These are phyloP conservation scores for Bipolaris cookei DNA, from an alignment of 2,329 filamentous ascomycete genomes.

Conservation along the genomic window DNA sequence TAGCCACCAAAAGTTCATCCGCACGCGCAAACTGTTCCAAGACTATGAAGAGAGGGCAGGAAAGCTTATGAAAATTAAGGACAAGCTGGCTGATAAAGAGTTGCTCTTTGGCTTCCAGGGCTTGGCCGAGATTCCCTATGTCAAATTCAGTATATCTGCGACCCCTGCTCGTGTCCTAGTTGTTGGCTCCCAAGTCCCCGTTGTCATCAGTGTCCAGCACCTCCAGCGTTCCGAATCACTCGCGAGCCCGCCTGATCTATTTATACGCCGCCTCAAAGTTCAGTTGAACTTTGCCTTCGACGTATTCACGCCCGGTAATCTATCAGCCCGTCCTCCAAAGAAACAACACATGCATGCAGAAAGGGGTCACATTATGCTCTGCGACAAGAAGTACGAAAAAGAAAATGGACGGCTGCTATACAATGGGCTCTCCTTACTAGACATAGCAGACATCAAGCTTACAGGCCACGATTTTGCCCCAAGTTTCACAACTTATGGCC, in stretches of 20 bases:
- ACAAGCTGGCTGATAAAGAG: conserved; percentile 30
- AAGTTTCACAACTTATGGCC: conserved; percentile 38
- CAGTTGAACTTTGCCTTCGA: conserved; percentile 23
- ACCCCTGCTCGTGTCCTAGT: conserved; percentile 30
- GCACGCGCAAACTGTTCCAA: conserved; percentile 32
- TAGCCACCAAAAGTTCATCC: conserved; percentile 30
- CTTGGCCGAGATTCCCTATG: conserved; percentile 30
- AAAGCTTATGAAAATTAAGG: conserved; percentile 29
- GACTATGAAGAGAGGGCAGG: conserved; percentile 25
- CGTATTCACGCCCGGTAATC: conserved; percentile 24
- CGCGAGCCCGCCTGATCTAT: conserved; percentile 27
- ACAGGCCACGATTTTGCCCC: conserved; percentile 19
- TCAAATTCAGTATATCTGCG: conserved; percentile 31
- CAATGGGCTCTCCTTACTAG: conserved; percentile 24
- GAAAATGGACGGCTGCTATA: conserved; percentile 22
- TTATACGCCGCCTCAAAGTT: conserved; percentile 33
- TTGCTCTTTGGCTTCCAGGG: conserved; percentile 29
- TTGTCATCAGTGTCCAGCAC: conserved; percentile 31
- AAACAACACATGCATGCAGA: conserved; percentile 15
- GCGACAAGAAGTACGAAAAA: conserved; percentile 27
- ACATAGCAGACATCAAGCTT: conserved; percentile 16
- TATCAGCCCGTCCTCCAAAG: conserved; percentile 5
- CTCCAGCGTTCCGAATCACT: conserved; percentile 36
- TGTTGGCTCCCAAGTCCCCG: conserved; percentile 22
- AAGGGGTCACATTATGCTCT: conserved; percentile 17